Percentiles rank a stretch among this genome's conserved stretches.
These are phyloP conservation scores for Austroboletus niveus DNA, from an alignment of 1,284 basidiomycete species.

Conservation along the genomic window DNA sequence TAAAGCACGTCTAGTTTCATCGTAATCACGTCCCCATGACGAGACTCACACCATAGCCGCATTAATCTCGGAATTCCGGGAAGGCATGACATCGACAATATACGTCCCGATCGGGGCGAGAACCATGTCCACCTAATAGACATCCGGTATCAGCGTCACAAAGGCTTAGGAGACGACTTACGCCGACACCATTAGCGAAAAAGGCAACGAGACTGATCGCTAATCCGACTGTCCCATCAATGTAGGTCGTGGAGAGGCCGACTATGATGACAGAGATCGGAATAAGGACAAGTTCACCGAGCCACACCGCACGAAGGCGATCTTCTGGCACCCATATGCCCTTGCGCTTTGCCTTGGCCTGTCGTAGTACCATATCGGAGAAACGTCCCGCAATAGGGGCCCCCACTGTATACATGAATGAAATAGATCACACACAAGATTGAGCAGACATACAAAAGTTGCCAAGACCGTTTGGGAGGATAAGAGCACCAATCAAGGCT, in stretches of 20 bases:
- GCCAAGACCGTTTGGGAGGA: slow-evolving; percentile 58
- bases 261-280: slow-evolving; percentile 27
- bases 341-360: slow-evolving; percentile 47
- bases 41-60: slow-evolving; percentile 40
- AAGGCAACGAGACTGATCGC: slow-evolving; percentile 41
- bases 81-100: slow-evolving; percentile 53
- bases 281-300: slow-evolving; percentile 45
- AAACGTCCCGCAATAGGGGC: slow-evolving; percentile 50
- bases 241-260: slow-evolving; percentile 30
- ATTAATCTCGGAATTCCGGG: slow-evolving; percentile 51
- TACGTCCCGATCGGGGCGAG: slow-evolving; percentile 55
- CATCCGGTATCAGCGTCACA: background rate
- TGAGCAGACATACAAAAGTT: slow-evolving; percentile 48
- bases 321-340: slow-evolving; percentile 60
- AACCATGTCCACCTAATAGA: slow-evolving; percentile 41
- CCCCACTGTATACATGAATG: slow-evolving; percentile 39
- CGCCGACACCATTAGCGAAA: slow-evolving; percentile 51
- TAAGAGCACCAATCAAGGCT: slow-evolving; percentile 58
- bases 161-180: slow-evolving; percentile 22
- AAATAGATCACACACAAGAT: background rate
- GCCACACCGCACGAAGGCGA: slow-evolving; percentile 48
- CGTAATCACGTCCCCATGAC: background rate
- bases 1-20: no score
- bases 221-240: slow-evolving; percentile 42
- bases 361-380: slow-evolving; percentile 49